Evolutionary conservation across 768 basidiomycete species (phyloP), one percentile per base, ranked within the genome.

Genomic region (Wakefieldia striispora): DNA sequence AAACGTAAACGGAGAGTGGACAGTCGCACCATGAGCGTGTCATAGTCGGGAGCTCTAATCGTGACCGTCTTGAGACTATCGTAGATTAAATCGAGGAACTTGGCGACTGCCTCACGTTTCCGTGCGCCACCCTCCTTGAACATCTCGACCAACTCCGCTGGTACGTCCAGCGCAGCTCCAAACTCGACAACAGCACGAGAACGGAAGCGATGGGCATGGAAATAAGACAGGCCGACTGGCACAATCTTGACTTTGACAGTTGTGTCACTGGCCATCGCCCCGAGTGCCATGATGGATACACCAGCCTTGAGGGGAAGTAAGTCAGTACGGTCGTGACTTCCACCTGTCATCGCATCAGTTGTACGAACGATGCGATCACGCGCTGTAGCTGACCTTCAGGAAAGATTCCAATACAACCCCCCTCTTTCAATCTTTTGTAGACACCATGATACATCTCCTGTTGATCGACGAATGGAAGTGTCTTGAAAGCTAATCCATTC

Each of bases 131-230:
- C 97, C 58, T 86, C 75, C 60, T 89, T 89, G 72, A 95, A 99
- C 83, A 90, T 86, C 26, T 88, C 84, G 2, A 97, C 84, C 29
- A 90, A 74, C 55, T 95, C 92, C 4, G 68, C 61, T n/a, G 95
- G 94, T n/a, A 98, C 91, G 60, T 92, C 88, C 52, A 97, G 72
- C 9, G 95, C 91, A 3, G 81, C 73, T 6, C 97, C 97, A 67
- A 98, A 99, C 64, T 99, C 97, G 42, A 99, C 88, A 23, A 99
- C 97, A 7, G 94, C 97, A 49, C 97, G 83, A 13, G 94, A 97
- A 29, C 97, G 86, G 75, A 98, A 99, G 54, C 86, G 85, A 72
- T 86, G 82, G 1, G 84, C 80, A 66, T 86, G 85, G 65, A 87
- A 86, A 59, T 87, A 86, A 29, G 81, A 83, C 23, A 87, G 62